Conservation (phyloP, 1,284 basidiomycete species). For the Fomitiporia mediterranea region DNA sequence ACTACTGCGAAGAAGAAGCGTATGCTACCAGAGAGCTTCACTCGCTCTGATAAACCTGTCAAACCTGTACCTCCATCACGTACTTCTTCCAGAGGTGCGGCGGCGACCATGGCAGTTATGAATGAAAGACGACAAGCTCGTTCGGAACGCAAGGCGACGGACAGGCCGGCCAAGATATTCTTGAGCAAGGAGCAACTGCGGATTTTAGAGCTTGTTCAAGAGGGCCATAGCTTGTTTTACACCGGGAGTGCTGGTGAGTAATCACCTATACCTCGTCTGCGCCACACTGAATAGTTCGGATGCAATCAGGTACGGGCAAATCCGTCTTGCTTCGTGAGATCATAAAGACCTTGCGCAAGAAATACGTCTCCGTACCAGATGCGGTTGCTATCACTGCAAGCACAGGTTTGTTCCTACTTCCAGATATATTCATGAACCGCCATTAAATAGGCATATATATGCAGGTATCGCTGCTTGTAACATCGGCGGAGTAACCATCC, state of each 20-base stretch:
- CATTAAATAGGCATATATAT: slow-evolving; percentile 22
- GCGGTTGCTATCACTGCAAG: slow-evolving; percentile 56
- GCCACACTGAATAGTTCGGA: neutral
- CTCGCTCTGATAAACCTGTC: neutral
- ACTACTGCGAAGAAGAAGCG: slow-evolving; percentile 14
- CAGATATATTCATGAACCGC: neutral
- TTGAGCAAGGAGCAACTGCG: slow-evolving; percentile 82
- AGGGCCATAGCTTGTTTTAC: slow-evolving; percentile 85
- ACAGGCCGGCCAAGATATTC: slow-evolving; percentile 44
- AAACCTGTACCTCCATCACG: neutral
- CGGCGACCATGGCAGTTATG: slow-evolving; percentile 19
- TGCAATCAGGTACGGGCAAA: slow-evolving; percentile 84
- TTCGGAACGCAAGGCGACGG: slow-evolving; percentile 20
- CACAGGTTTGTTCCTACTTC: slow-evolving; percentile 30
- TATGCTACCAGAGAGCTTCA: slow-evolving; percentile 16
- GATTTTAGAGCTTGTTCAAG: slow-evolving; percentile 72
- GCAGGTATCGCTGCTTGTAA: slow-evolving; percentile 89
- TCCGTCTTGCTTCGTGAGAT: slow-evolving; percentile 91
- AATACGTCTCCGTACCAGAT: slow-evolving; percentile 38
- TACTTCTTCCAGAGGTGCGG: neutral
- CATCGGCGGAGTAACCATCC: slow-evolving; percentile 89
- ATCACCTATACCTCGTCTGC: neutral
- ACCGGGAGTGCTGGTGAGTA: slow-evolving; percentile 91
- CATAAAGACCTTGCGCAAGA: slow-evolving; percentile 51
- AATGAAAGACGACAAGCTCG: slow-evolving; percentile 7